Evolutionary conservation across 306 rosid genomes (phyloP).

Genomic region (Begonia fuchsioides): DNA sequence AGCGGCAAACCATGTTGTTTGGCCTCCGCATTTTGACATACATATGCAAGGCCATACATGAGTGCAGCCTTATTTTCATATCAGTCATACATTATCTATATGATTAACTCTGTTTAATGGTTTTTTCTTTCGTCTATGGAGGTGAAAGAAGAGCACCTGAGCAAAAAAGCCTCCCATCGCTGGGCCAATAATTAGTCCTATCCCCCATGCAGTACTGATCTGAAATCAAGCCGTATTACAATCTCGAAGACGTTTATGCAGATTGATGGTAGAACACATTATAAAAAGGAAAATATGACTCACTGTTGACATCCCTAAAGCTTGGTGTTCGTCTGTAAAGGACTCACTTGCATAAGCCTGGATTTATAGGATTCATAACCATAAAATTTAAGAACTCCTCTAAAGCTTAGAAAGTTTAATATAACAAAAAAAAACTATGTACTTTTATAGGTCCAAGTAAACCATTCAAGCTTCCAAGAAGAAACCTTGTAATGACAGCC

Average conservation of each 20-base stretch:
- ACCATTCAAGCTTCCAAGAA: slow-evolving; percentile 78
- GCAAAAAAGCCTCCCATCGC: slow-evolving; percentile 86
- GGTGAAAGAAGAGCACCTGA: slow-evolving; percentile 37
- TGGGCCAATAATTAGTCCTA: slow-evolving; percentile 72
- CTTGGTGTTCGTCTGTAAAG: slow-evolving; percentile 60
- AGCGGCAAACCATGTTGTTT: too few species aligned
- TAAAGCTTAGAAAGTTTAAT: background rate
- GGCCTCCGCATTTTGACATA: too few species aligned
- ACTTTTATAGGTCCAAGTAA: slow-evolving; percentile 87
- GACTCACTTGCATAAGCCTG: slow-evolving; percentile 79
- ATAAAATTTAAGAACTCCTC: background rate
- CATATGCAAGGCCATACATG: too few species aligned
- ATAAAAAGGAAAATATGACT: slow-evolving; percentile 8
- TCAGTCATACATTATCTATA: too few species aligned
- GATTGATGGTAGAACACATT: background rate
- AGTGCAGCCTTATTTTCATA: too few species aligned
- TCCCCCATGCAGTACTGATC: slow-evolving; percentile 73
- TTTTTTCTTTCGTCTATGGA: background rate
- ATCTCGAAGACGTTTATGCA: too few species aligned
- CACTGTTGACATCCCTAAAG: slow-evolving; percentile 66
- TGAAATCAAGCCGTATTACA: slow-evolving; percentile 17
- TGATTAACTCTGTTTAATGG: background rate
- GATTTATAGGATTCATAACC: background rate
- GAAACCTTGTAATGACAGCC: slow-evolving; percentile 65
- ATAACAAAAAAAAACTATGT: background rate